Evolutionary conservation across 108 stramenopile genomes (phyloP).

Genomic region (Thalassiosira profunda): DNA sequence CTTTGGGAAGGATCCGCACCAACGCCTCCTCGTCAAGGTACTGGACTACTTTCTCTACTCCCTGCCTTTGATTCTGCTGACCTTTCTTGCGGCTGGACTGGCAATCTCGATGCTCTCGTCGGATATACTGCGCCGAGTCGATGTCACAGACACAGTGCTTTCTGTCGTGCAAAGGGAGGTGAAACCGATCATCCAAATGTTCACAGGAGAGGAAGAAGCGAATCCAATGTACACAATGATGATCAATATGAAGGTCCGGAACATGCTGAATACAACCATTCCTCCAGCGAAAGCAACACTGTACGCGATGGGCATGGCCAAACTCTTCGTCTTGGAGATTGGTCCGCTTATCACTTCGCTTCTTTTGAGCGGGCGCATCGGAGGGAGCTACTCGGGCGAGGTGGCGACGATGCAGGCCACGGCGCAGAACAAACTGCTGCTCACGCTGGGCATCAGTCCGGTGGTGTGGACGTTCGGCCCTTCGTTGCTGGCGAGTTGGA

Average conservation of each 20-base stretch:
- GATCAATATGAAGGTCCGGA: conserved; percentile 69
- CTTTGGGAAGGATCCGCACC: conserved; percentile 42
- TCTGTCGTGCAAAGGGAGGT: conserved; percentile 71
- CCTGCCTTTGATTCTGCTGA: conserved; percentile 74
- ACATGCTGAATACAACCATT: conserved; percentile 63
- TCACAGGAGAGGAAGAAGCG: conserved; percentile 70
- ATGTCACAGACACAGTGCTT: conserved; percentile 71
- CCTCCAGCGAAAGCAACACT: conserved; percentile 78
- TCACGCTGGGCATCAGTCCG: conserved; percentile 71
- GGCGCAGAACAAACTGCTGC: conserved; percentile 72
- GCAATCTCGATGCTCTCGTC: conserved; percentile 83
- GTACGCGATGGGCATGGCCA: conserved; percentile 84
- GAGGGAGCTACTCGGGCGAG: conserved; percentile 83
- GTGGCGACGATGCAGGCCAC: conserved; percentile 85
- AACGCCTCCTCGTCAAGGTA: conserved; percentile 61
- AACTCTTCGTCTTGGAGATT: conserved; percentile 83
- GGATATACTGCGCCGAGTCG: conserved; percentile 67
- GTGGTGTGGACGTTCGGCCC: conserved; percentile 69
- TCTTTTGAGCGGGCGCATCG: conserved; percentile 79
- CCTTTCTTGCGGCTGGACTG: conserved; percentile 79
- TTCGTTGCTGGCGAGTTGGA: conserved; percentile 65
- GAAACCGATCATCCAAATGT: conserved; percentile 70
- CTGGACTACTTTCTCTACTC: conserved; percentile 72
- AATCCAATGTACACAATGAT: conserved; percentile 67
- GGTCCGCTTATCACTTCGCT: conserved; percentile 82